These are phyloP conservation scores for Populus nigra DNA, from an alignment of 345 rosid genomes.

Conservation along the genomic window DNA sequence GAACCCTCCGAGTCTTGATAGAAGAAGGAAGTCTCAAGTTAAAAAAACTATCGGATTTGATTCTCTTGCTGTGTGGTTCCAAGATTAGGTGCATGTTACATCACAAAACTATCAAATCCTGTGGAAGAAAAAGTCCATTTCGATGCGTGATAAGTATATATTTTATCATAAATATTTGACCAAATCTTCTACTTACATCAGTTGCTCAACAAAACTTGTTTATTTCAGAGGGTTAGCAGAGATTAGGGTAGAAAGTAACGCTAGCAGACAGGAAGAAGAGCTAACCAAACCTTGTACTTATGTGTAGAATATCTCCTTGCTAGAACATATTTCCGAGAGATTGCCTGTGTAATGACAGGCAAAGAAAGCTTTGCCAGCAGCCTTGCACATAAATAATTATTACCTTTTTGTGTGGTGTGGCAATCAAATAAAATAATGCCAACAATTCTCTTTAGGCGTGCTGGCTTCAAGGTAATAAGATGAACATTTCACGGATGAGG, in stretches of 20 bases:
- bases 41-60: not conserved
- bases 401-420: not conserved
- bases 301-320: not conserved
- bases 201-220: constrained; percentile 30
- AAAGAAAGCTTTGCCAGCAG: not conserved
- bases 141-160: not conserved
- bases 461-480: not conserved
- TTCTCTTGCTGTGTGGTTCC: constrained; percentile 9
- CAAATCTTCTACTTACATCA: constrained; percentile 25
- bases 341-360: not conserved
- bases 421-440: not conserved
- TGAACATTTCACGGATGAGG: not conserved
- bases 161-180: constrained; percentile 33
- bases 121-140: constrained; percentile 24
- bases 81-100: constrained; percentile 43
- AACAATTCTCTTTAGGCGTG: not conserved
- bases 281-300: constrained; percentile 18
- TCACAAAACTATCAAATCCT: constrained; percentile 20
- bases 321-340: not conserved
- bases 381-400: not conserved
- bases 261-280: constrained; percentile 22
- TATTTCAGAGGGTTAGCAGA: constrained; percentile 6
- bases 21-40: not conserved
- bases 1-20: not conserved
- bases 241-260: constrained; percentile 6